phyloP scores from a whole-genome alignment of 2,329 filamentous ascomycete genomes.

The Chrysoporthe austroafricana region DNA sequence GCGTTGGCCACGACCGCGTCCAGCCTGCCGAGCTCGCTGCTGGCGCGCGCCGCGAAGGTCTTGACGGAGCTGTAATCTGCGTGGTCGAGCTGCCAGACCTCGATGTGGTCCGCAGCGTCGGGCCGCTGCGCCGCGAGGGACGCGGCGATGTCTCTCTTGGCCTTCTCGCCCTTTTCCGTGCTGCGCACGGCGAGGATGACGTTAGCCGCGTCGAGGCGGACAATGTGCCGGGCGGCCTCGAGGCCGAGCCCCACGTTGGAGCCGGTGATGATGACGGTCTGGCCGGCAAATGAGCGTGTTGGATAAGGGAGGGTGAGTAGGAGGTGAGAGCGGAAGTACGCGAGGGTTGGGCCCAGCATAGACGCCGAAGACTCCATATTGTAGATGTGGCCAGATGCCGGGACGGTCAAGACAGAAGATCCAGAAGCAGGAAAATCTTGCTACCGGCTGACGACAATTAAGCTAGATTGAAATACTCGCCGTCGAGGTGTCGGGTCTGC shows the following conservation, averaged over 20 bases:
- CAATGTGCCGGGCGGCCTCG: slow-evolving; percentile 33
- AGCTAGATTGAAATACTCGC: too few relatives aligned
- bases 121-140: slow-evolving; percentile 26
- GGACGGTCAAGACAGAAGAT: too few relatives aligned
- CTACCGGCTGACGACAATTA: too few relatives aligned
- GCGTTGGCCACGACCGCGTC: slow-evolving; percentile 47
- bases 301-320: slow-evolving; percentile 27
- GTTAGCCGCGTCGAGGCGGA: slow-evolving; percentile 37
- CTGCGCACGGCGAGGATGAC: slow-evolving; percentile 46
- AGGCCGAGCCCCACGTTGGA: slow-evolving; percentile 32
- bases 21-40: slow-evolving; percentile 21
- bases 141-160: slow-evolving; percentile 34
- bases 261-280: slow-evolving; percentile 32
- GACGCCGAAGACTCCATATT: too few relatives aligned
- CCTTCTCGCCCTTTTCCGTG: slow-evolving; percentile 33
- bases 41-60: slow-evolving; percentile 39
- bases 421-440: too few relatives aligned
- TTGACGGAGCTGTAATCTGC: slow-evolving; percentile 40
- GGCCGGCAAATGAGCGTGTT: slow-evolving; percentile 22
- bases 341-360: too few relatives aligned
- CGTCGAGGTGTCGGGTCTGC: too few relatives aligned
- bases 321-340: slow-evolving; percentile 27
- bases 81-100: slow-evolving; percentile 47
- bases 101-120: slow-evolving; percentile 35
- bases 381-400: too few relatives aligned